Evolutionary conservation across 306 rosid species (phyloP).

Genomic region (Acmispon strigosus): DNA sequence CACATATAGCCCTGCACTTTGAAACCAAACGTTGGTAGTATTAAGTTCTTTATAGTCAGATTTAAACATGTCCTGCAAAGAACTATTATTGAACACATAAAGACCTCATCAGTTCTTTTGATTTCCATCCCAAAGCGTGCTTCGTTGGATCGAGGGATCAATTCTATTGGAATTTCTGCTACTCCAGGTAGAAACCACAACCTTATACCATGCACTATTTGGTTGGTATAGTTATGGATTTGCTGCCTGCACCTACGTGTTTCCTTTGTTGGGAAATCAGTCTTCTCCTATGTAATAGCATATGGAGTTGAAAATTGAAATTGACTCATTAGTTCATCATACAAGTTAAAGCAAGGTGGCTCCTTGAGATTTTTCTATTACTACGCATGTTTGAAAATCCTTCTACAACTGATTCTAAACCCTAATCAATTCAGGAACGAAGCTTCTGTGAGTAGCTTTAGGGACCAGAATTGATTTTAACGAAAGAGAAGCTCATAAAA

Average conservation of each 20-base stretch:
- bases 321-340: not conserved
- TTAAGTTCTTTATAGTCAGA: not conserved
- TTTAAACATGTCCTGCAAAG: not conserved
- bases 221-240: conserved; percentile 7
- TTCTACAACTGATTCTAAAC: too few species aligned
- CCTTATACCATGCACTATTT: conserved; percentile 48
- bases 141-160: conserved; percentile 46
- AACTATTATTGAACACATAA: not conserved
- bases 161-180: conserved; percentile 41
- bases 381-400: not conserved
- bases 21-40: not conserved
- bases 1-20: conserved; percentile 21
- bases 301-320: not conserved
- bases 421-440: too few species aligned
- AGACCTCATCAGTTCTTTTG: conserved; percentile 51
- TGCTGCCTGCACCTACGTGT: conserved; percentile 26
- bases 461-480: too few species aligned
- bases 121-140: conserved; percentile 62
- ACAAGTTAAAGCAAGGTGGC: too few species aligned
- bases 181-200: conserved; percentile 75
- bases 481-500: too few species aligned
- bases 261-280: conserved; percentile 17
- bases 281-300: conserved; percentile 27
- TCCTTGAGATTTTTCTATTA: not conserved
- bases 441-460: too few species aligned